These are phyloP conservation scores for Massarina eburnea DNA, from an alignment of 2,329 filamentous ascomycete genomes.

Conservation along the genomic window DNA sequence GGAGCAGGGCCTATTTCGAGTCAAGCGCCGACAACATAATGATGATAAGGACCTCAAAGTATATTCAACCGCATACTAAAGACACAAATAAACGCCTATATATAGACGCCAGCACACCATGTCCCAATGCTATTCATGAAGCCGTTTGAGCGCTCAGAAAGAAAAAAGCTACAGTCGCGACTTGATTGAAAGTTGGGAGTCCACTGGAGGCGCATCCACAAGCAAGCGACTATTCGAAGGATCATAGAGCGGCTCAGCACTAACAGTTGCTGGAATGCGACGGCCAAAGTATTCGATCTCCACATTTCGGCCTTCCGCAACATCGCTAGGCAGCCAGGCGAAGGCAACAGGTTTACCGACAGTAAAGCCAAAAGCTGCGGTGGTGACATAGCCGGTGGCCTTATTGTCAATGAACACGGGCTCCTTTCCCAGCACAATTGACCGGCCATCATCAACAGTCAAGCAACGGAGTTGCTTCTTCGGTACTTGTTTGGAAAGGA, in stretches of 20 bases:
- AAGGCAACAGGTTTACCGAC: slow-evolving; percentile 62
- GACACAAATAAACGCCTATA: not conserved
- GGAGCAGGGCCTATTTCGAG: too few species aligned
- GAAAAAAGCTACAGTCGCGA: not conserved
- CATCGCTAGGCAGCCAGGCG: slow-evolving; percentile 55
- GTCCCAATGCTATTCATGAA: not conserved
- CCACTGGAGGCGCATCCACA: not conserved
- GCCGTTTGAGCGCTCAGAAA: not conserved
- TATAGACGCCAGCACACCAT: not conserved
- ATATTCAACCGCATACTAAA: too few species aligned
- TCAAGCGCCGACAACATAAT: too few species aligned
- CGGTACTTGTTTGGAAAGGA: slow-evolving; percentile 41
- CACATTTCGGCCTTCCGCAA: slow-evolving; percentile 53
- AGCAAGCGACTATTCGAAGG: slow-evolving; percentile 43
- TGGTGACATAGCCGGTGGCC: slow-evolving; percentile 61
- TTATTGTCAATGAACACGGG: slow-evolving; percentile 56
- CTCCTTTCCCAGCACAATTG: slow-evolving; percentile 63
- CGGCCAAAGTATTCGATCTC: slow-evolving; percentile 65
- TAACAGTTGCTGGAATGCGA: slow-evolving; percentile 57
- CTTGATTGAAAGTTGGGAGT: not conserved
- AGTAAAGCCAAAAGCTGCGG: slow-evolving; percentile 62
- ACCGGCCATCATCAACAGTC: slow-evolving; percentile 58
- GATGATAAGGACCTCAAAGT: too few species aligned
- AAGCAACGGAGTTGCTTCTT: slow-evolving; percentile 51
- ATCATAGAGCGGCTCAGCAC: slow-evolving; percentile 53